A percentile compares a stretch with the other conserved stretches of the same genome.
Conservation (phyloP, 768 basidiomycete genomes). For the Mycena rebaudengoi region DNA sequence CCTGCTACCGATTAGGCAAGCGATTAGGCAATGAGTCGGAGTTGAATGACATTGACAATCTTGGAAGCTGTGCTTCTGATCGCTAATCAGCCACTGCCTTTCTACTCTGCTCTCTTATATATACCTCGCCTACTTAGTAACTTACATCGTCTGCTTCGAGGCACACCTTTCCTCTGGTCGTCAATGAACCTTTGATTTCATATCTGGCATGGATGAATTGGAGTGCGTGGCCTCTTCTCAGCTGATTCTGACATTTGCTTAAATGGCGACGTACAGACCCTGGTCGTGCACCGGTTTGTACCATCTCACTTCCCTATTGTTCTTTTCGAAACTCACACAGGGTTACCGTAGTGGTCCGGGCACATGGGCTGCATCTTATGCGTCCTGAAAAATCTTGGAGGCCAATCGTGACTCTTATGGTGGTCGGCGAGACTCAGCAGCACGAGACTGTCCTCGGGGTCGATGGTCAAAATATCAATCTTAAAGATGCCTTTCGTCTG, state of each 20-base stretch:
- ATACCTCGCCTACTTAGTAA: too few relatives aligned
- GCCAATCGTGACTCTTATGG: conserved; percentile 68
- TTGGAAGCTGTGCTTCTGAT: too few relatives aligned
- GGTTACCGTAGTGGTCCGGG: conserved; percentile 43
- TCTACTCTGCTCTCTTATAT: too few relatives aligned
- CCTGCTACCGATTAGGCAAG: too few relatives aligned
- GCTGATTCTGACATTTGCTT: background rate
- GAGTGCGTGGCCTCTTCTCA: conserved; percentile 1
- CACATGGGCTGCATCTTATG: conserved; percentile 56
- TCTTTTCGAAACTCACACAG: background rate
- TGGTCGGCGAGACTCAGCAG: conserved; percentile 57
- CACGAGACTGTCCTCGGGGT: conserved; percentile 68
- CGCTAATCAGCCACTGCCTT: too few relatives aligned
- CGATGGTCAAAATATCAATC: conserved; percentile 77
- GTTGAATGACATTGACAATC: too few relatives aligned
- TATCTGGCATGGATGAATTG: conserved; percentile 2
- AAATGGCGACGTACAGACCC: conserved; percentile 19
- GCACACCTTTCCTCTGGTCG: background rate
- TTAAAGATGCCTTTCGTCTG: conserved; percentile 62
- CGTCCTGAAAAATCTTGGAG: conserved; percentile 73
- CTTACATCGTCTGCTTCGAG: background rate
- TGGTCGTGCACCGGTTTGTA: conserved; percentile 24
- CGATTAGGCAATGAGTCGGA: too few relatives aligned
- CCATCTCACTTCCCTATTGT: background rate
- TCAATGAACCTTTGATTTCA: conserved; percentile 5